These are phyloP conservation scores for Neurospora sp. DNA, from an alignment of 495 filamentous ascomycete genomes.

Conservation along the genomic window DNA sequence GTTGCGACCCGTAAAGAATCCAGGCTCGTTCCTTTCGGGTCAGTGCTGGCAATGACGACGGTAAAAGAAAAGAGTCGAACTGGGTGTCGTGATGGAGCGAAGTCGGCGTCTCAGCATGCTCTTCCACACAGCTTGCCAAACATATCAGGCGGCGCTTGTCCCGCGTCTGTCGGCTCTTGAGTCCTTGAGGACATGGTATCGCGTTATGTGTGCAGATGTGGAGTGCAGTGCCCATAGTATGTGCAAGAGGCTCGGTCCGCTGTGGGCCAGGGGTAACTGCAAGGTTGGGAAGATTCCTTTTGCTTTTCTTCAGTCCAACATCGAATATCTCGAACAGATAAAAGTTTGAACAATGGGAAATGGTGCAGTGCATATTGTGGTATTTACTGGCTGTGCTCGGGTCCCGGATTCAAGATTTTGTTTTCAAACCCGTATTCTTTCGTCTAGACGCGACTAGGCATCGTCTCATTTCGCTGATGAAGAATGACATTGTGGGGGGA, in stretches of 20 bases:
- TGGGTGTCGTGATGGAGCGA: background rate
- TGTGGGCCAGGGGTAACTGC: background rate
- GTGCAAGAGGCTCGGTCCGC: background rate
- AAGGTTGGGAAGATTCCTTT: background rate
- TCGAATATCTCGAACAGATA: background rate
- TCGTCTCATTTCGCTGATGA: background rate
- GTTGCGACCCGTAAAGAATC: background rate
- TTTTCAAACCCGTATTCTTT: background rate
- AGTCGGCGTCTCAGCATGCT: background rate
- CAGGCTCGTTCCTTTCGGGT: background rate
- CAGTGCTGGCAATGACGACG: background rate
- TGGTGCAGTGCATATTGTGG: background rate
- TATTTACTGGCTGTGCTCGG: background rate
- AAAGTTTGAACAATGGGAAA: background rate
- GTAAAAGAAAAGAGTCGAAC: background rate
- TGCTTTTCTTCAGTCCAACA: background rate
- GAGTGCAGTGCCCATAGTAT: background rate
- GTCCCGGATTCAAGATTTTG: background rate
- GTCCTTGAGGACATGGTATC: background rate
- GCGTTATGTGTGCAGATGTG: background rate
- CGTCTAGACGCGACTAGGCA: background rate
- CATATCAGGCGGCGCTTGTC: background rate
- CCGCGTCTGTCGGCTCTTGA: background rate
- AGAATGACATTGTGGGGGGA: background rate
- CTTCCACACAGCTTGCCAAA: background rate